Evolutionary conservation across 2,329 filamentous ascomycete species (phyloP).

Genomic region (Xylaria hypoxylon): DNA sequence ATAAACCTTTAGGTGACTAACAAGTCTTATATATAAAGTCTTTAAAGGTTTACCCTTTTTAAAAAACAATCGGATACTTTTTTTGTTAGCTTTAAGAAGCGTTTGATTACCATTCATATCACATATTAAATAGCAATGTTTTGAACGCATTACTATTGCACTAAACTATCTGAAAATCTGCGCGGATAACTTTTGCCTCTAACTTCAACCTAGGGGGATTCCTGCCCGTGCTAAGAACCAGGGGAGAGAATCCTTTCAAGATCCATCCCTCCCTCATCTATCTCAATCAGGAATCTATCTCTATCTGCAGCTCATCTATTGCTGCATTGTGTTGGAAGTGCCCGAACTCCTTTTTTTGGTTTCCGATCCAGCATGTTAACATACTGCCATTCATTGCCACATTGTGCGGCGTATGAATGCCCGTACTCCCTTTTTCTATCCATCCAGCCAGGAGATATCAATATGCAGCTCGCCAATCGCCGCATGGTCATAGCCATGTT

Average conservation of each 20-base stretch:
- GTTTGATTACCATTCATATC: no score
- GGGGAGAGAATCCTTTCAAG: background rate
- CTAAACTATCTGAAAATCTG: background rate
- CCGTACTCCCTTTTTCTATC: background rate
- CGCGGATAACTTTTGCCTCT: background rate
- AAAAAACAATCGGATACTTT: no score
- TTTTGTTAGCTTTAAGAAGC: no score
- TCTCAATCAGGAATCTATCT: background rate
- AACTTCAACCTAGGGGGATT: background rate
- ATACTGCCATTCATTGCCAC: background rate
- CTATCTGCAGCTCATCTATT: background rate
- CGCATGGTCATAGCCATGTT: no score
- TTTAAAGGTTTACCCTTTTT: no score
- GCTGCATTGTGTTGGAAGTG: background rate
- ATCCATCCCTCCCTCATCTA: background rate
- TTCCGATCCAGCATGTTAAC: background rate
- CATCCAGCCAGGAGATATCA: background rate
- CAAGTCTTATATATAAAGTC: no score
- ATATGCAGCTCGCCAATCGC: background rate
- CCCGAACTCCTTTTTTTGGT: background rate
- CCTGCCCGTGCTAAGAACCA: background rate
- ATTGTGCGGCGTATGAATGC: background rate
- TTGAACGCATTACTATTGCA: no score
- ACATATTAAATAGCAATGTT: no score
- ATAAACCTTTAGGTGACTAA: no score